Evolutionary conservation across 2,329 filamentous ascomycete genomes (phyloP), one percentile per base, ranked within the genome.

Genomic region (Massarina eburnea): DNA sequence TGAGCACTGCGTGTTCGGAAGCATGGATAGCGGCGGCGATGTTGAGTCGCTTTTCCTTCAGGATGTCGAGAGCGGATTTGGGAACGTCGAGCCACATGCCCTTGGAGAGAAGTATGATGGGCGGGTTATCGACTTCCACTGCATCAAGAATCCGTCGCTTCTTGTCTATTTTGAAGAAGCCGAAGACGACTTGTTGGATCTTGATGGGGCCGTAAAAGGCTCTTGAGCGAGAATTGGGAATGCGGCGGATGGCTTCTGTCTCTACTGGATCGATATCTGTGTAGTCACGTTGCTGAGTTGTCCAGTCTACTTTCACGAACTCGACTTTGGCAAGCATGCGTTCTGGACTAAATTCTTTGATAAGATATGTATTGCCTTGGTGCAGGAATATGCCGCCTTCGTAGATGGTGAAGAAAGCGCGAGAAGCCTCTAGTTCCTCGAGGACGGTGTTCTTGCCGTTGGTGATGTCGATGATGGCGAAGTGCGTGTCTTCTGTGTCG

Each of bases 41-140:
- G 66, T 96, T 89, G 24, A 97, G 76, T 0, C 84, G 77, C 7
- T 85, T 78, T 1, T 80, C 80, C 32, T 85, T 80, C 1, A 99
- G 79, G 33, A 96, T 91, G 12, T 90, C 83, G 5, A 97, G 80
- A 0, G 91, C 91, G 1, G 69, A 70, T 50, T 84, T 85, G 0
- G 94, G 92, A 2, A 99, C 84, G 65, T 97, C 92, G 12, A 97
- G 80, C 94, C 94, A 99, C 83, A 96, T 89, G 30, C 91, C 94
- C 66, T 94, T 95, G 59, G 83, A 88, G 63, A 85, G 80, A 3
- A 91, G 82, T 39, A 94, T 82, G 41, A 97, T 89, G 0, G 94
- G 91, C 3, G 92, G 91, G 57, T 96, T 96, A 67, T 96, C 89
- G 18, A 97, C 91, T 48, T 92, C 83, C 0, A 97, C 86, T 2